Evolutionary conservation across 352 stramenopile species (phyloP).

Genomic region (Globisporangium spinosum): DNA sequence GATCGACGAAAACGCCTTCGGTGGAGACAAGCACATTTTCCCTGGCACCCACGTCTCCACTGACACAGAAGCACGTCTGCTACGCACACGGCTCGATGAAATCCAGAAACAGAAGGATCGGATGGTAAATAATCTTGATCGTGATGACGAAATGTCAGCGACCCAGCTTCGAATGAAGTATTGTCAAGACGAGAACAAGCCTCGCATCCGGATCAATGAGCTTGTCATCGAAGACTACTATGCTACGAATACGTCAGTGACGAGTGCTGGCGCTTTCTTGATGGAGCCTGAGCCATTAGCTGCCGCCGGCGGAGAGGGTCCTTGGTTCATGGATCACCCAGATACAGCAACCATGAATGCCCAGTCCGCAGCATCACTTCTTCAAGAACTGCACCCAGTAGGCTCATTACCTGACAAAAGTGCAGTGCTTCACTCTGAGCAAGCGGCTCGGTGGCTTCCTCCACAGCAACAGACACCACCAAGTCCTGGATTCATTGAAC

Average conservation of each 20-base stretch:
- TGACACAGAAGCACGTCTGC: conserved; percentile 78
- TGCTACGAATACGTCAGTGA: conserved; percentile 26
- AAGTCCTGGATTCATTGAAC: conserved; percentile 9
- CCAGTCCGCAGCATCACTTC: neutral
- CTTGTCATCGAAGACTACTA: conserved; percentile 88
- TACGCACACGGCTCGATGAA: conserved; percentile 67
- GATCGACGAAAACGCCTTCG: conserved; percentile 81
- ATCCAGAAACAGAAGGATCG: conserved; percentile 79
- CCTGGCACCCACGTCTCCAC: conserved; percentile 53
- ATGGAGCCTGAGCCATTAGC: conserved; percentile 33
- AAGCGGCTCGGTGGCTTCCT: conserved; percentile 63
- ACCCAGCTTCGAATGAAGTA: conserved; percentile 54
- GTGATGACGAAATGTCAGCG: conserved; percentile 56
- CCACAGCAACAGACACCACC: conserved; percentile 16
- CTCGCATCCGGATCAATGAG: conserved; percentile 73
- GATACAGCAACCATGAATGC: neutral
- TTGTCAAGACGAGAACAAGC: conserved; percentile 36
- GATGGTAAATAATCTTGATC: conserved; percentile 34
- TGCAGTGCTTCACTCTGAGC: conserved; percentile 40
- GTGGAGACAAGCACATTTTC: conserved; percentile 62
- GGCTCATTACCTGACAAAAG: conserved; percentile 38
- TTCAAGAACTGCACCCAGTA: conserved; percentile 25
- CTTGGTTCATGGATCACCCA: conserved; percentile 58
- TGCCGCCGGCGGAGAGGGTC: conserved; percentile 25
- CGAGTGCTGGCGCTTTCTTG: conserved; percentile 50